Evolutionary conservation across 768 basidiomycete genomes (phyloP).

Genomic region (Dacryopinax spathularia): DNA sequence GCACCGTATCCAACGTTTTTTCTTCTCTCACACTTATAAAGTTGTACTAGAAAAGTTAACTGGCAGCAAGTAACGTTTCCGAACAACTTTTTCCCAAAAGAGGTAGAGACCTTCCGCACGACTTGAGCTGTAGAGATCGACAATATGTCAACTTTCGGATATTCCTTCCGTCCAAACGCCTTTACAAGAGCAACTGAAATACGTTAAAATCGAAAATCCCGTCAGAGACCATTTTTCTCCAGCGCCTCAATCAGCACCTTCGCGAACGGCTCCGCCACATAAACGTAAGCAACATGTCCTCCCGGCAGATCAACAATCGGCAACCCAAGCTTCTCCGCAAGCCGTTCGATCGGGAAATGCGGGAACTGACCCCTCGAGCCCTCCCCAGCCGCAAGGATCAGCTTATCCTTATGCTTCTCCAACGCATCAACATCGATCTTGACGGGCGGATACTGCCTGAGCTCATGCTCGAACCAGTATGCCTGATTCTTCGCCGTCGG

Average conservation of each 20-base stretch:
- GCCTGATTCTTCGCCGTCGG: not conserved
- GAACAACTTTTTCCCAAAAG: too few species aligned
- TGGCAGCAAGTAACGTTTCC: too few species aligned
- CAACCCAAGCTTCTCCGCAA: not conserved
- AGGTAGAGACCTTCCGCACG: too few species aligned
- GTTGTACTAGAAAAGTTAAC: too few species aligned
- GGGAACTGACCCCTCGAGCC: not conserved
- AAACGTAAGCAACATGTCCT: not conserved
- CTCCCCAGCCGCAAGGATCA: not conserved
- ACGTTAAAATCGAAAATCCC: not conserved
- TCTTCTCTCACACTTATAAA: too few species aligned
- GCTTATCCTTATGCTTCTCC: not conserved
- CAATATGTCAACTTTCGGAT: too few species aligned
- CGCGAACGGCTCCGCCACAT: not conserved
- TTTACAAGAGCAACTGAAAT: too few species aligned
- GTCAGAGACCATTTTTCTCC: not conserved
- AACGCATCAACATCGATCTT: not conserved
- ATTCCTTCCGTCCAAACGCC: too few species aligned
- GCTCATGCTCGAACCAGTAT: conserved; percentile 1
- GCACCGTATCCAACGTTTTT: too few species aligned
- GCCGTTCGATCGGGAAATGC: not conserved
- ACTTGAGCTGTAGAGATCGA: too few species aligned
- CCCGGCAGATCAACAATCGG: not conserved
- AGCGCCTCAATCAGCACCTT: not conserved
- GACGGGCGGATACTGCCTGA: not conserved